Base-by-base conservation (phyloP, 176 grass and related monocot species). In the Tuctoria greenei region DNA sequence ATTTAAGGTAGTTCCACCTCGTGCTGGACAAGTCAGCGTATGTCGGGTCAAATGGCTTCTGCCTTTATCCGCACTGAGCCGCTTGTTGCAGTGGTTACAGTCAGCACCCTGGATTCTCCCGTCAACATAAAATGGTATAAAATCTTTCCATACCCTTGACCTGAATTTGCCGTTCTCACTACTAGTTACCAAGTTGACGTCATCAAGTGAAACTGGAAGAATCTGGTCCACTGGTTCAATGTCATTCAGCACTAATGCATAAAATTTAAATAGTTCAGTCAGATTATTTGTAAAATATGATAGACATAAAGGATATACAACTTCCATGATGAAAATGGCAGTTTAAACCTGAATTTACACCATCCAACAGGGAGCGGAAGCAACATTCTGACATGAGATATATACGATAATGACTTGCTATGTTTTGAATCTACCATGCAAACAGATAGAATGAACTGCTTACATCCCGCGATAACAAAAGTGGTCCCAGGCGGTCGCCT, bases 341-440 rank as follows among this genome's bases (percentile, higher is more conserved):
- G 16, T 8, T 75, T 56, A 34, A 64, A 83, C 28, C 81, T 16
- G 5, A 42, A 76, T 49, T 62, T 52, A 42, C 7, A 69, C 3
- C 15, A 41, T 28, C 6, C 4, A 73, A 43, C 31, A 78, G 13
- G 1, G 8, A 36, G 14, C 74, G 46, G 61, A 17, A 70, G 31
- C 31, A 31, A 31, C 31, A 31, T 31, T 31, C 31, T 31, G 31
- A 31, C 31, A 31, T 31, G 31, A 31, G 31, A 3, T 3, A 3
- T 31, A 31, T 31, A 31, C 3, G 31, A 31, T 31, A 31, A 31
- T 31, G 31, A 1, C 31, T 31, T 31, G 3, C 31, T 31, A 31
- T 31, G 31, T 3, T 31, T 31, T 31, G 31, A 2, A 31, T 3
- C 31, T 31, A 31, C 31, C 3, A 31, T 31, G 31, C 31, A 31